Evolutionary conservation across 148 eudicot species (phyloP).

Genomic region (Rhododendron kiyosumense): DNA sequence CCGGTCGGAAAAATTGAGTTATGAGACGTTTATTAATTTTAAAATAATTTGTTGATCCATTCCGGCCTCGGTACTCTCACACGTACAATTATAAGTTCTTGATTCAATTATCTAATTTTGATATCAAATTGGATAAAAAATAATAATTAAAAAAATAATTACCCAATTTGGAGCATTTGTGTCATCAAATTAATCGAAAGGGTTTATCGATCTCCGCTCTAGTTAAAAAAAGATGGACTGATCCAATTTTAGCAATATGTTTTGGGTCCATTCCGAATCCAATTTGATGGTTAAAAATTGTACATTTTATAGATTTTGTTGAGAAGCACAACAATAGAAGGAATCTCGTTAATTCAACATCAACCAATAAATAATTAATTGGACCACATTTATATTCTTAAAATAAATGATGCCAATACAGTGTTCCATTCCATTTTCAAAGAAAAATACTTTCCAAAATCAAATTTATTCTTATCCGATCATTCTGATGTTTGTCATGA

Average conservation of each 20-base stretch:
- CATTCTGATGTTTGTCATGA: too few relatives aligned
- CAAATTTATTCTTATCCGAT: background rate
- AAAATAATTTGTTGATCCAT: too few relatives aligned
- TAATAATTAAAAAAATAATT: too few relatives aligned
- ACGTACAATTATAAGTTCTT: too few relatives aligned
- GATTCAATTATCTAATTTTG: background rate
- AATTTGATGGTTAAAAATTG: background rate
- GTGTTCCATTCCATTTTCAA: background rate
- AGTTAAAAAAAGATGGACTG: background rate
- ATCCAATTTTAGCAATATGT: background rate
- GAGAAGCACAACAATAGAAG: background rate
- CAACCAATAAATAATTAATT: background rate
- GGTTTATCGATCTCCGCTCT: background rate
- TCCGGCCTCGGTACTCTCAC: background rate
- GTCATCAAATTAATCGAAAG: background rate
- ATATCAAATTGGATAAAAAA: background rate
- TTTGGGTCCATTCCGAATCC: background rate
- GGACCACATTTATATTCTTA: background rate
- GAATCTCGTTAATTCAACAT: background rate
- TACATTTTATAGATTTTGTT: background rate
- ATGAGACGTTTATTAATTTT: too few relatives aligned
- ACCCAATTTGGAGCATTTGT: background rate
- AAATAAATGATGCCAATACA: background rate
- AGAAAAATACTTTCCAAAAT: too few relatives aligned
- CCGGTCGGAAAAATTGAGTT: too few relatives aligned